Evolutionary conservation across 192 early-diverging fungal species (phyloP), one percentile per base, ranked within the genome.

Genomic region (Backusella macrospora): DNA sequence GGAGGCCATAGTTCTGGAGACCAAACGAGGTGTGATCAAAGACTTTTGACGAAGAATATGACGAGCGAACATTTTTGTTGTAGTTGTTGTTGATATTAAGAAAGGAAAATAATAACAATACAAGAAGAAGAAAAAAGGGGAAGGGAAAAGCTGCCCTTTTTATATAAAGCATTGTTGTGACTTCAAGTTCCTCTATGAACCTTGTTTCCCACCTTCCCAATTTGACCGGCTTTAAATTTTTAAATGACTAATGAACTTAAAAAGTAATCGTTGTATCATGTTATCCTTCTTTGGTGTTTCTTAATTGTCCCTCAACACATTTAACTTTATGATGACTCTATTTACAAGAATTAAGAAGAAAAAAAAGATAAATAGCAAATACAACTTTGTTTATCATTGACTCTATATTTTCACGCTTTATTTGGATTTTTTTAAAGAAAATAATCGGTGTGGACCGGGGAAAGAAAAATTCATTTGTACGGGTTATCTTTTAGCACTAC

Each of bases 1-100:
- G 23, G 70, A 72, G 16, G 76, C 49, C 59, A 77, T 71, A 12
- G 76, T 44, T 44, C 76, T 66, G 37, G 65, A 21, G 8, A 66
- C 14, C 37, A 66, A 42, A 59, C 52, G 52, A 42, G 65, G 65
- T 66, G 65, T 66, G 18, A 39, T 39, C 18, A 66, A 39, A 8
- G 65, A 66, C 5, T 66, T 66, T 66, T 66, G 16, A 43, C 37
- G n/a, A 66, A 66, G 65, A 12, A 66, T 42, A 43, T 66, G 65
- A 66, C 65, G 65, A 66, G 38, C 39, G 10, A 66, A 66, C 65
- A 66, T 52, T 18, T 52, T 52, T 15, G 16, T 52, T 52, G 7
- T 52, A 47, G 16, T 10, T 16, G 3, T 47, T 14, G 46, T 10
- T 38, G 16, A 68, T n/a, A 40, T 0, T 40, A 15, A 65, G 23